Conservation (phyloP, 306 rosid species). For the Quercus parvula region DNA sequence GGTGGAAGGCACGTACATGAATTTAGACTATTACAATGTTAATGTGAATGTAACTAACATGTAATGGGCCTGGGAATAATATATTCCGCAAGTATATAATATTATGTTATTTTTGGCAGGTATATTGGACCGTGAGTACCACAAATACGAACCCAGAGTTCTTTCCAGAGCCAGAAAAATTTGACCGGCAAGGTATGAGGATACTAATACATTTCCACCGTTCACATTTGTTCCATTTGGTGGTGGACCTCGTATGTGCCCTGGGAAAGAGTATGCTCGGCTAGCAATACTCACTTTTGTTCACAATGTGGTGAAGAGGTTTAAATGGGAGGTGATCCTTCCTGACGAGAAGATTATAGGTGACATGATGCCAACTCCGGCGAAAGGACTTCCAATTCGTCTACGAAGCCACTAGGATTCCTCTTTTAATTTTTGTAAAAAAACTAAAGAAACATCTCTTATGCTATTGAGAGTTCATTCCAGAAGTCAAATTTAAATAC, state of each 20-base stretch:
- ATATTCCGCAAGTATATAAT: not conserved
- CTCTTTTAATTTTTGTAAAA: not conserved
- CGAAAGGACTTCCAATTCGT: constrained; percentile 34
- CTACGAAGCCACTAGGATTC: constrained; percentile 8
- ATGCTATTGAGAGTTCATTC: too few relatives aligned
- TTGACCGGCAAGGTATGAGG: constrained; percentile 25
- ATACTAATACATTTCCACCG: constrained; percentile 7
- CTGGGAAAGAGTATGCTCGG: constrained; percentile 39
- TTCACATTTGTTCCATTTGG: constrained; percentile 40
- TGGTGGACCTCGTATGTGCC: constrained; percentile 44
- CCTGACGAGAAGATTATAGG: constrained; percentile 21
- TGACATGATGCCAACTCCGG: constrained; percentile 43
- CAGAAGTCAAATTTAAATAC: too few relatives aligned
- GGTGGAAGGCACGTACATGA: constrained; percentile 34
- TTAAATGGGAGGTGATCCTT: constrained; percentile 26
- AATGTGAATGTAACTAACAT: not conserved
- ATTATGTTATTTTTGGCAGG: not conserved
- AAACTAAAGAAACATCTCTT: not conserved
- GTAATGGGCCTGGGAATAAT: not conserved
- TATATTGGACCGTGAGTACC: constrained; percentile 46
- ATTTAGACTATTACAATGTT: not conserved
- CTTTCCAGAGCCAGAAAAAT: constrained; percentile 35
- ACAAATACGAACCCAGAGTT: constrained; percentile 26
- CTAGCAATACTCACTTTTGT: constrained; percentile 35
- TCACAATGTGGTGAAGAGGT: constrained; percentile 32